Evolutionary conservation across 1,284 basidiomycete genomes (phyloP), one percentile per base, ranked within the genome.

Genomic region (Pseudomicrostroma phylloplanum): DNA sequence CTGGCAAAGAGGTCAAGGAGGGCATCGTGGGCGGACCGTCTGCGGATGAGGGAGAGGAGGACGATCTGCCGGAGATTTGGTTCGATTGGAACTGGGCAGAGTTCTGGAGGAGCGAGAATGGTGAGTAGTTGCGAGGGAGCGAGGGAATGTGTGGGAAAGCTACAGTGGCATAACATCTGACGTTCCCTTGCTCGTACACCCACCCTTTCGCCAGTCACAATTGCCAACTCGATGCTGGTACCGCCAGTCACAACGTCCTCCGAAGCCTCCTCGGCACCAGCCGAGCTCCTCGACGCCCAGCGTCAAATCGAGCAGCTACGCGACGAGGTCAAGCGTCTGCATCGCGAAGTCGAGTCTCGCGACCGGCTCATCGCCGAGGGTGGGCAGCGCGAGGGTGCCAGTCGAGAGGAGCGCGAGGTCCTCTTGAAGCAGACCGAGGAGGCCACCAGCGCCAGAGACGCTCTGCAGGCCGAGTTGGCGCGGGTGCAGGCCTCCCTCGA

Each of bases 31-130:
- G 25, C 13, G 58, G 55, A 13, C 15, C 60, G 21, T 1, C 59
- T 43, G 63, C 39, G 7, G 55, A 19, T 19, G 1, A 63, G 83
- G 85, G 30, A 74, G 80, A 84, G 57, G 80, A 81, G 60, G 85
- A 85, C 66, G 89, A 90, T 25, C 51, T 25, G 69, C 86, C 86
- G n/a, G 93, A 93, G 77, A 83, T 96, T 40, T 98, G 93, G 94
- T 91, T 98, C 77, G 92, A 97, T 78, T 97, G 92, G 91, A 85
- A 88, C 1, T 98, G 97, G 81, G 88, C 96, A n/a, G 94, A 98
- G 80, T 98, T 97, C 21, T 54, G 25, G 21, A 19, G 51, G 21
- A 19, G 26, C 21, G 51, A 54, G 21, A 54, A 25, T 25, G 30
- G 30, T 36, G 30, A 36, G 30, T 36, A 36, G 3, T 3, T 36